phyloP scores from a whole-genome alignment of 176 grass and related monocot species.

The Oryza brachyantha region DNA sequence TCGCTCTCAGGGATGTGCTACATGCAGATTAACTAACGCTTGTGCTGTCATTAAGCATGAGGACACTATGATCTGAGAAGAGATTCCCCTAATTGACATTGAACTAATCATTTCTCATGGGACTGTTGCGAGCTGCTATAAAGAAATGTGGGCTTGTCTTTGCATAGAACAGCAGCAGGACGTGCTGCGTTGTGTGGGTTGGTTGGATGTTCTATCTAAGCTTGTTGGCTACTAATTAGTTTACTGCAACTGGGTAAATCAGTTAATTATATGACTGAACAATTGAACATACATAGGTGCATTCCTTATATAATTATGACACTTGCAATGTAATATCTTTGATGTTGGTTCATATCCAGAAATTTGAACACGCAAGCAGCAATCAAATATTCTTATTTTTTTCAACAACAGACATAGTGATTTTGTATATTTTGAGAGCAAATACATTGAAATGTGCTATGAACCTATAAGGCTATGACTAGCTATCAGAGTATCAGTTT shows the following conservation, averaged over 20 bases:
- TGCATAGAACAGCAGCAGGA: conserved; percentile 37
- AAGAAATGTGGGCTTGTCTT: conserved; percentile 25
- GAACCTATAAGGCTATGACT: not conserved
- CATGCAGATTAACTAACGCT: conserved; percentile 10
- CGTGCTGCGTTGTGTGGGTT: conserved; percentile 32
- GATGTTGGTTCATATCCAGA: not conserved
- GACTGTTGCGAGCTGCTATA: conserved; percentile 19
- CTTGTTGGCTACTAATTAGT: not conserved
- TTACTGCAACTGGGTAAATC: not conserved
- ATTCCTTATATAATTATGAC: not conserved
- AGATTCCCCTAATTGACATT: conserved; percentile 48
- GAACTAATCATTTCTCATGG: conserved; percentile 54
- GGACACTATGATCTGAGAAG: conserved; percentile 34
- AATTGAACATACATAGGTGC: not conserved
- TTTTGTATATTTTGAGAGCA: not conserved
- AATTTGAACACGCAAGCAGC: too few relatives aligned
- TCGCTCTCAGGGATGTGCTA: conserved; percentile 5
- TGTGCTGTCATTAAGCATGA: conserved; percentile 4
- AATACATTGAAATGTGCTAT: not conserved
- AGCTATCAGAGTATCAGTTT: not conserved
- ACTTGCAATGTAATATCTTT: not conserved
- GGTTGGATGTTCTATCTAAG: conserved; percentile 12
- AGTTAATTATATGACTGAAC: not conserved
- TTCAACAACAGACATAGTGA: not conserved
- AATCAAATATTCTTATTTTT: not conserved